phyloP scores from a whole-genome alignment of 2,329 filamentous ascomycete species.

The Penicillium freii region DNA sequence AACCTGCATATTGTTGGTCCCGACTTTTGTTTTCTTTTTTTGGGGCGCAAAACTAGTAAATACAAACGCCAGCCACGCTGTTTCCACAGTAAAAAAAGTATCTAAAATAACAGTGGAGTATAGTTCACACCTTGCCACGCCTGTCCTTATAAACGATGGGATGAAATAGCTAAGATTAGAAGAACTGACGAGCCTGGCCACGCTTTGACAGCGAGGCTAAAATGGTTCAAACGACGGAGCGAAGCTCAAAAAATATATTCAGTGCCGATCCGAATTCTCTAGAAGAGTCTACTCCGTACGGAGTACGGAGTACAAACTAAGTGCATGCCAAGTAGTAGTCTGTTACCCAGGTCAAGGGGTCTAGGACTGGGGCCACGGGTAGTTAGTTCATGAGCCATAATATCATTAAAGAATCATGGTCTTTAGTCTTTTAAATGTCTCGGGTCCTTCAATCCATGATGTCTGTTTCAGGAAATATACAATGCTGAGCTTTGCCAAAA shows the following conservation, averaged over 20 bases:
- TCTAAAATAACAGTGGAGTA: background rate
- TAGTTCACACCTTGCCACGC: background rate
- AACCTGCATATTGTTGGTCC: background rate
- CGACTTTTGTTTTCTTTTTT: background rate
- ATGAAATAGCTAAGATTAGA: slow-evolving; percentile 1
- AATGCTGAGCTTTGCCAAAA: background rate
- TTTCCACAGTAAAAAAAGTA: background rate
- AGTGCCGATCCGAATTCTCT: background rate
- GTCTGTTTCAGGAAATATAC: background rate
- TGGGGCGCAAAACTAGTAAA: background rate
- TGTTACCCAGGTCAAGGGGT: background rate
- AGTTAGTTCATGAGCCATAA: background rate
- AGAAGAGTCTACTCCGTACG: background rate
- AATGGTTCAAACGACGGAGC: slow-evolving; percentile 17
- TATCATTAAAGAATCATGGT: background rate
- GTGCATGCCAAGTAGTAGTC: slow-evolving; percentile 7
- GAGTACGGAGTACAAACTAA: background rate
- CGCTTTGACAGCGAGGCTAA: slow-evolving; percentile 7
- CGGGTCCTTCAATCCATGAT: background rate
- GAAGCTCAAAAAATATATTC: background rate
- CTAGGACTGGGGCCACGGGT: background rate
- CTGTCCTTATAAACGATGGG: background rate
- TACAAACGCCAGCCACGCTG: background rate
- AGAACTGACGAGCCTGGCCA: slow-evolving; percentile 7
- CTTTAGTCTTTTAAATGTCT: background rate